Evolutionary conservation across 2,329 filamentous ascomycete genomes (phyloP).

Genomic region (Diaporthe humulicola): DNA sequence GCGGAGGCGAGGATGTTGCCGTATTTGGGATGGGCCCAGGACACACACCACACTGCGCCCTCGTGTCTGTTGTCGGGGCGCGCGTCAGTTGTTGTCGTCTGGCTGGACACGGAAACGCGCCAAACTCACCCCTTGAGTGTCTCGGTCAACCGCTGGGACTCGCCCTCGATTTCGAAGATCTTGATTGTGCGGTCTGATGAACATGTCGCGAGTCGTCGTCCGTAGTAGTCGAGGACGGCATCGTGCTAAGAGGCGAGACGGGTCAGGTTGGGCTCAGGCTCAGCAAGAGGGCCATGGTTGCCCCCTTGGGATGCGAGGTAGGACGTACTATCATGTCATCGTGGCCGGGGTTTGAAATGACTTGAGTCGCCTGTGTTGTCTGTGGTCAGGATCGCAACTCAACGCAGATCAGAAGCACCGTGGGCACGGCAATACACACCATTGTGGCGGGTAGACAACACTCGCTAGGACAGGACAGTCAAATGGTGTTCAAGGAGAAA

Average conservation of each 20-base stretch:
- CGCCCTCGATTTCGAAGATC: constrained; percentile 97
- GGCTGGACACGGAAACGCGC: not conserved
- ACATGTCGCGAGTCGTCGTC: constrained; percentile 94
- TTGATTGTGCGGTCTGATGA: constrained; percentile 99
- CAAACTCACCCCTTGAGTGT: constrained; percentile 87
- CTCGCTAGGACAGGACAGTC: not conserved
- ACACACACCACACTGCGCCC: constrained; percentile 96
- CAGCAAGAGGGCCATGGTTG: constrained; percentile 31
- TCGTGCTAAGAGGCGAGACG: constrained; percentile 77
- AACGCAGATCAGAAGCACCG: not conserved
- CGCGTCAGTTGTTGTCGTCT: constrained; percentile 5
- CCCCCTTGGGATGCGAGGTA: constrained; percentile 35
- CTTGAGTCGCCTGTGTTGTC: constrained; percentile 68
- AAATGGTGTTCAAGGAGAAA: not conserved
- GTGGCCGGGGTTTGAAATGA: constrained; percentile 88
- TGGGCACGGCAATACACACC: constrained; percentile 34
- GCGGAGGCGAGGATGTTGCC: constrained; percentile 97
- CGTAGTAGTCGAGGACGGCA: constrained; percentile 98
- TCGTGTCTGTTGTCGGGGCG: constrained; percentile 82
- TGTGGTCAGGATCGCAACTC: constrained; percentile 27
- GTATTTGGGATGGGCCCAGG: constrained; percentile 98
- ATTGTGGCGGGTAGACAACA: constrained; percentile 35
- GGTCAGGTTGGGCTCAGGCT: constrained; percentile 36
- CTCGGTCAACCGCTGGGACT: constrained; percentile 89
- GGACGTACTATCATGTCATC: constrained; percentile 99